A percentile compares a stretch with the other conserved stretches of the same genome.
Conservation (phyloP, 805 yeast genomes). For the Yueomyces sinensis region DNA sequence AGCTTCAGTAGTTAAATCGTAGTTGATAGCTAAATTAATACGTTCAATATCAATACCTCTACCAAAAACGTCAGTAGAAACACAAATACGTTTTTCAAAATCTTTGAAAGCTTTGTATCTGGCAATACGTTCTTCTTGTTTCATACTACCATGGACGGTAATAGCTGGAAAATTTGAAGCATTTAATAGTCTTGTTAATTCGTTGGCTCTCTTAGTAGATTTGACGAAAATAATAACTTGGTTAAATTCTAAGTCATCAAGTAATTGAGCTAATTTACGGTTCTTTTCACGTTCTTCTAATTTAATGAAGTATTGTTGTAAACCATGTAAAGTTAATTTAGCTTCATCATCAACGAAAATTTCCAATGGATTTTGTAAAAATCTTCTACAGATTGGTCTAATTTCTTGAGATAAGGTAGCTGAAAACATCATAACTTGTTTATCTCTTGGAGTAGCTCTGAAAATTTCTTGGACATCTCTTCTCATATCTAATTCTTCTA, state of each 20-base stretch:
- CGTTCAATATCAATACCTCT: constrained; percentile 99
- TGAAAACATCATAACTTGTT: constrained; percentile 98
- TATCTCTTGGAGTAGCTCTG: constrained; percentile 95
- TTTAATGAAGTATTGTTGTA: constrained; percentile 91
- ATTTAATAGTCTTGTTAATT: constrained; percentile 74
- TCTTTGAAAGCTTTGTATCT: constrained; percentile 94
- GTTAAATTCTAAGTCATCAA: constrained; percentile 91
- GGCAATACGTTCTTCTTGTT: constrained; percentile 96
- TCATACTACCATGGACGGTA: constrained; percentile 89
- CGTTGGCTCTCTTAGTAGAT: constrained; percentile 84
- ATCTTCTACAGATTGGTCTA: constrained; percentile 93
- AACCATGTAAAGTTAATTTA: constrained; percentile 92
- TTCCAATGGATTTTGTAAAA: constrained; percentile 96
- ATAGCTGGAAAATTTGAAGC: constrained; percentile 95
- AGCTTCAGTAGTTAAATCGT: constrained; percentile 91
- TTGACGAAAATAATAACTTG: constrained; percentile 95
- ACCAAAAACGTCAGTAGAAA: constrained; percentile 95
- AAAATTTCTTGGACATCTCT: constrained; percentile 97
- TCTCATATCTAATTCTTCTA: constrained; percentile 89
- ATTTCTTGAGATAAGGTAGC: constrained; percentile 92
- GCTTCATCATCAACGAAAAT: constrained; percentile 96
- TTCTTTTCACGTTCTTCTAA: constrained; percentile 85
- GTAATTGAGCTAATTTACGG: constrained; percentile 79
- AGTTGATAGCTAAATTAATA: constrained; percentile 94
- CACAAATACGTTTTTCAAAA: constrained; percentile 97